phyloP scores from a whole-genome alignment of 805 yeast genomes.

The Saturnispora ahearnii region DNA sequence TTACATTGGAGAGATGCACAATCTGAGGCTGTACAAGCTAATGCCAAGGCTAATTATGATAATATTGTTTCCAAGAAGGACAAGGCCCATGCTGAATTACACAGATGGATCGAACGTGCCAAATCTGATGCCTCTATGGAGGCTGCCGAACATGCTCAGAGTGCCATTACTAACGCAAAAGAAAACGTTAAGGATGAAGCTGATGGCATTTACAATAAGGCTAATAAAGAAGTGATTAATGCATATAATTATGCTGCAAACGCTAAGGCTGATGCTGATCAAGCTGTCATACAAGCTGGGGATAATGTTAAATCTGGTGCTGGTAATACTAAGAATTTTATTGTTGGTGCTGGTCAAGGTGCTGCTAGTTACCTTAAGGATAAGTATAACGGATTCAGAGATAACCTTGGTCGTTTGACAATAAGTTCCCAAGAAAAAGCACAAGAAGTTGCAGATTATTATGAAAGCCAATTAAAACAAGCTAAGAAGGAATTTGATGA shows the following conservation, averaged over 20 bases:
- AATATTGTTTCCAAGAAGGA: constrained; percentile 15
- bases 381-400: constrained; percentile 25
- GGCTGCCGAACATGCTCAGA: background rate
- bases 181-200: constrained; percentile 1
- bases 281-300: background rate
- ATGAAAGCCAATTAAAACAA: background rate
- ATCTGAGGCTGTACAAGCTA: constrained; percentile 22
- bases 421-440: constrained; percentile 17
- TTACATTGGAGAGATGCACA: constrained; percentile 24
- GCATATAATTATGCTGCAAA: constrained; percentile 2
- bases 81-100: constrained; percentile 16
- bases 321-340: constrained; percentile 2
- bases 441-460: constrained; percentile 2
- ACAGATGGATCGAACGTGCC: constrained; percentile 13
- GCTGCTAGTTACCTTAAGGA: constrained; percentile 22
- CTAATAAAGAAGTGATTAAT: background rate
- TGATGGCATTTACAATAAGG: background rate
- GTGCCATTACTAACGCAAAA: background rate
- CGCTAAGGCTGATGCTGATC: constrained; percentile 2
- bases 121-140: background rate
- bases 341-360: background rate
- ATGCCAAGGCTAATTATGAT: constrained; percentile 21
- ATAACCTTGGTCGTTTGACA: constrained; percentile 14
- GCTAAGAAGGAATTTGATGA: constrained; percentile 24
- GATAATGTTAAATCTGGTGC: constrained; percentile 1